phyloP scores from a whole-genome alignment of 164 flowering plant species.

The Platanus orientalis region DNA sequence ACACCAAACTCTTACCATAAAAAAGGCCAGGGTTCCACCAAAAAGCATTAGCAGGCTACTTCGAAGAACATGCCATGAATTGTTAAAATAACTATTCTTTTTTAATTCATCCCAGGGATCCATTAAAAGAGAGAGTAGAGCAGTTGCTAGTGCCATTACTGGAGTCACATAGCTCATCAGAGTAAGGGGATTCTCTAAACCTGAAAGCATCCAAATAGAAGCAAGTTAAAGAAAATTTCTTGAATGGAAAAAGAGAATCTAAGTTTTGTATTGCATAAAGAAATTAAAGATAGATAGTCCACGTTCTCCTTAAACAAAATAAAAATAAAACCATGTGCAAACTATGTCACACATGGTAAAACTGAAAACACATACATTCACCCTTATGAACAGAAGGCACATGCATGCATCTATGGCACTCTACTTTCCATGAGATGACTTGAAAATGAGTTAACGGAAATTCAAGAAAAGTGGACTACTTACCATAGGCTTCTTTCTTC shows the following conservation, averaged over 20 bases:
- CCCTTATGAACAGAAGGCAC: background rate
- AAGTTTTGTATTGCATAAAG: background rate
- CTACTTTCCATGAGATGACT: background rate
- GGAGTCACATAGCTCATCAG: slow-evolving; percentile 97
- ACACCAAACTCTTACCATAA: slow-evolving; percentile 53
- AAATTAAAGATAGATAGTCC: background rate
- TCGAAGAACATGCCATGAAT: slow-evolving; percentile 59
- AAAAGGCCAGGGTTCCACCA: slow-evolving; percentile 92
- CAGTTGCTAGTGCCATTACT: slow-evolving; percentile 84
- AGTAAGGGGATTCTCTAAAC: slow-evolving; percentile 83
- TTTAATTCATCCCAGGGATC: slow-evolving; percentile 90
- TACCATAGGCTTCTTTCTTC: slow-evolving; percentile 96
- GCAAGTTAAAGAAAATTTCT: slow-evolving; percentile 4
- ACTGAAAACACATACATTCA: background rate
- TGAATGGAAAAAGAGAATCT: background rate
- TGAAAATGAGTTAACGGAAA: background rate
- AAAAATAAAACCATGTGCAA: background rate
- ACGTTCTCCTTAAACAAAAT: background rate
- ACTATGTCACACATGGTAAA: background rate
- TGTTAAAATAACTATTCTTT: slow-evolving; percentile 60
- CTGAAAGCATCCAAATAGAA: slow-evolving; percentile 35
- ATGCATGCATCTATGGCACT: background rate
- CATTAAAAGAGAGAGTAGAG: slow-evolving; percentile 62
- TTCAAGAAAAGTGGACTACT: slow-evolving; percentile 20
- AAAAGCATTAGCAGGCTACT: slow-evolving; percentile 86